Base-by-base conservation (phyloP, 2,329 filamentous ascomycete genomes). In the Fusarium coicis region DNA sequence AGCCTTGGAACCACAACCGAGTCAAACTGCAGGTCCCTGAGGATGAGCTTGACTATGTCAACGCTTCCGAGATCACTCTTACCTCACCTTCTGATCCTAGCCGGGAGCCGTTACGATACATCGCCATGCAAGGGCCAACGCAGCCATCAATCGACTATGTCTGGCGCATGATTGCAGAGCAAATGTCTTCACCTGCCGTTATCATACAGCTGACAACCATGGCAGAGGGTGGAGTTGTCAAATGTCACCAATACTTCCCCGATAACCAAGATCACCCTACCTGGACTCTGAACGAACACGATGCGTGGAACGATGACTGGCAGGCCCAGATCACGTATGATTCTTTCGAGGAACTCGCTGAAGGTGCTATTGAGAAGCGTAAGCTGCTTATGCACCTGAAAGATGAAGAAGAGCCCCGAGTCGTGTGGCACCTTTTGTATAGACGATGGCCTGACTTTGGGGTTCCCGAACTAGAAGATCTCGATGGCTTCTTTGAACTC, bases 171-270 rank as follows among this genome's bases (percentile, higher is more conserved):
- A 87, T 98, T 40, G 93, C 93, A 80, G 92, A 97, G 78, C 94
- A 97, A 81, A 82, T 88, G 57, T 79, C 84, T 32, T 90, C 91
- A 50, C 90, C 92, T 5, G 94, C 91, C 3, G 94, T 98, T 63
- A 92, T 98, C 59, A 92, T 98, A 64, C 98, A 98, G 93, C 89
- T 99, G 70, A 99, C 96, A 5, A 94, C 95, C 80, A 96, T 94
- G 32, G 88, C 93, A 79, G 96, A 98, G 82, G 87, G 88, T 37
- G 88, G 89, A 65, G 85, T 89, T 77, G 90, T 97, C 81, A 97
- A 98, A 82, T 98, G 96, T 82, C 94, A 89, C 74, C 93, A 92
- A 49, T 99, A 99, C 82, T 98, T 95, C 74, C 95, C 95, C 0
- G 81, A 86, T 60, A 82, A 84, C 46, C 80, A 86, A 21, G 87